Conservation (phyloP, 2,329 filamentous ascomycete species). For the Cadophora sp. region DNA sequence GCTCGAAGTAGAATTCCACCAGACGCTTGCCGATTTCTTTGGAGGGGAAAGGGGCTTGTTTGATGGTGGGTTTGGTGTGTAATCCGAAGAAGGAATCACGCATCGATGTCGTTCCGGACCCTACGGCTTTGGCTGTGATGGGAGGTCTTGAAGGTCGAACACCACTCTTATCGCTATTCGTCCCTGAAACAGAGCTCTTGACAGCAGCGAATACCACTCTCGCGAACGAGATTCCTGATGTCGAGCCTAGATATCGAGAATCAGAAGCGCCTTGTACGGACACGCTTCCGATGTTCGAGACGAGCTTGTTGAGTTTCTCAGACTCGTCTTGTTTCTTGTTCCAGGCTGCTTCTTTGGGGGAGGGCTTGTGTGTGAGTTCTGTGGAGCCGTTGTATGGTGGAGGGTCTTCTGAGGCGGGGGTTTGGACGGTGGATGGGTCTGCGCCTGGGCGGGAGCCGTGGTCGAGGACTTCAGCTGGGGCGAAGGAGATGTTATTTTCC, state of each 20-base stretch:
- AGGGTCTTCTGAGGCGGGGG: conserved; percentile 42
- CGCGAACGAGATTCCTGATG: conserved; percentile 92
- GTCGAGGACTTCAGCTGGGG: conserved; percentile 74
- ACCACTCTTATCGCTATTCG: conserved; percentile 69
- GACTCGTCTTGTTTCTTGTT: conserved; percentile 60
- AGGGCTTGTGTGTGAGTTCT: conserved; percentile 34
- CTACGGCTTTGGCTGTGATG: conserved; percentile 47
- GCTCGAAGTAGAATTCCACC: conserved; percentile 88
- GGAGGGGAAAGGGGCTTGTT: conserved; percentile 83
- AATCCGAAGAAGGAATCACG: conserved; percentile 97
- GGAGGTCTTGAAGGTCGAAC: conserved; percentile 63
- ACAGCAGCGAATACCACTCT: conserved; percentile 93
- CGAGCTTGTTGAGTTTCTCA: conserved; percentile 68
- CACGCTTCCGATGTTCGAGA: conserved; percentile 75
- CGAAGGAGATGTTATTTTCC: conserved; percentile 73
- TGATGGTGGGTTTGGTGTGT: conserved; percentile 87
- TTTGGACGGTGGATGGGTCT: conserved; percentile 41
- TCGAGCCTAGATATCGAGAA: conserved; percentile 81
- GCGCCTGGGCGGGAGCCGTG: conserved; percentile 55
- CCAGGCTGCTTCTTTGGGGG: conserved; percentile 39
- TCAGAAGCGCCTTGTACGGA: conserved; percentile 81
- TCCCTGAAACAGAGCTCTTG: conserved; percentile 72
- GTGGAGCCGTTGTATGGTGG: conserved; percentile 28
- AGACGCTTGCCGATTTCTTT: conserved; percentile 75
- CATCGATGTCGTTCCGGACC: conserved; percentile 76